These are phyloP conservation scores for Metschnikowia sp. DNA, from an alignment of 805 yeast species.

Conservation along the genomic window DNA sequence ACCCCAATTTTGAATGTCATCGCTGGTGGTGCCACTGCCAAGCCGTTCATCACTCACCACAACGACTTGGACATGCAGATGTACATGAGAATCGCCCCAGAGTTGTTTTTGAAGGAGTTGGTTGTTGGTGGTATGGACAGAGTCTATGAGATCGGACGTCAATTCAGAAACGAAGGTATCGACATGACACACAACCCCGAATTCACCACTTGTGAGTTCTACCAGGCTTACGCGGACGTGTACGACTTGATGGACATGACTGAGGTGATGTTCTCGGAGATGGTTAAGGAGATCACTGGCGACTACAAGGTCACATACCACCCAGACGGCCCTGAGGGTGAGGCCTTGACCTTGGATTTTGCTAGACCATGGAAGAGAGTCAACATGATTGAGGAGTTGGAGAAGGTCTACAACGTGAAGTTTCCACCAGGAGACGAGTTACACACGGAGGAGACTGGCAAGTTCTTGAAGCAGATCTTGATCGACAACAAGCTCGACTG, in stretches of 20 bases:
- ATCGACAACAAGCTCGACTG: slow-evolving; percentile 82
- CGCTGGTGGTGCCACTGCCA: slow-evolving; percentile 99
- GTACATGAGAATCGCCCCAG: slow-evolving; percentile 98
- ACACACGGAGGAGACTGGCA: slow-evolving; percentile 91
- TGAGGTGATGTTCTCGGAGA: slow-evolving; percentile 88
- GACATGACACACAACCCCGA: slow-evolving; percentile 99
- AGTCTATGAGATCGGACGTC: slow-evolving; percentile 98
- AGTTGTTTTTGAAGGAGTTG: slow-evolving; percentile 89
- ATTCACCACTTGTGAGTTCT: slow-evolving; percentile 97
- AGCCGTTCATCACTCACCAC: slow-evolving; percentile 95
- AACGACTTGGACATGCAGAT: slow-evolving; percentile 94
- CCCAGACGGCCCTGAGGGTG: slow-evolving; percentile 89
- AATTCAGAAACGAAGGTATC: slow-evolving; percentile 97
- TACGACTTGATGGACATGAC: slow-evolving; percentile 95
- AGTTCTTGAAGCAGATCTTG: slow-evolving; percentile 78
- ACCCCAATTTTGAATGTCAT: slow-evolving; percentile 98
- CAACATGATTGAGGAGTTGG: slow-evolving; percentile 95
- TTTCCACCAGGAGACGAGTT: slow-evolving; percentile 96
- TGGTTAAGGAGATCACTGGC: slow-evolving; percentile 96
- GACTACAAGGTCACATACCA: slow-evolving; percentile 82
- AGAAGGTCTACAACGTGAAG: slow-evolving; percentile 76
- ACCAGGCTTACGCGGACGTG: slow-evolving; percentile 96
- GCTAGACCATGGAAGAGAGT: slow-evolving; percentile 98
- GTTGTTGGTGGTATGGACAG: slow-evolving; percentile 98
- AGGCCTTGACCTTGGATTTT: slow-evolving; percentile 78